Base-by-base conservation (phyloP, 352 stramenopile genomes). In the Phytophthora idaei region DNA sequence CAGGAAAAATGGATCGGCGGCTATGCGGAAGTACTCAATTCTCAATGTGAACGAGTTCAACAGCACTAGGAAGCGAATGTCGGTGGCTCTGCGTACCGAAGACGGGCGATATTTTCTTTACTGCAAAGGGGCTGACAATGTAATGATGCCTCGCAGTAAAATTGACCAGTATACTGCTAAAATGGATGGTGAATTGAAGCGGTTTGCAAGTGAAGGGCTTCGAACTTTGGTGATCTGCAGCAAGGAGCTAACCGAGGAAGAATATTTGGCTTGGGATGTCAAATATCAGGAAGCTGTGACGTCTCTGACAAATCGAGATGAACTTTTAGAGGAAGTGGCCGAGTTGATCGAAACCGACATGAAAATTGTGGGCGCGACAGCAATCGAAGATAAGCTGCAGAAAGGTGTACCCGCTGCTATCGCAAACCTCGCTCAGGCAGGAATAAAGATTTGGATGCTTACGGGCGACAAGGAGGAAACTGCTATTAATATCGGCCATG, bases 61-160 rank as follows among this genome's bases (percentile, higher is more conserved):
- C 55, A 98, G 90, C 61, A 93, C 97, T 31, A 86, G 98, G 29
- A 99, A 99, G 80, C 80, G 98, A 59, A 99, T 99, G 97, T 99
- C 94, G 8, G 92, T 99, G 25, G 76, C 99, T 17, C 76, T 98
- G 15, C 82, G 89, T 11, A 80, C 69, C 1, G 64, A 74, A 4
- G 76, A 85, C 5, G 48, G 76, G 7, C 64, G 68, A 6, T 86
- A 86, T 32, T 68, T 89, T 2, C 48, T 93, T 4, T 90, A 77
- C 29, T 90, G 81, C 71, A 96, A 96, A 52, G 89, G 89, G 1
- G 87, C 89, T 5, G 90, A 97, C 68, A 95, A 90, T 58, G 81
- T 96, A 12, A 95, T 97, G 73, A 73, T 94, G n/a, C 78, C 82
- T 21, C 83, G 87, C 5, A 82, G 76, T 28, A 61, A 62, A 11